Percentiles rank a stretch among this genome's conserved stretches.
These are phyloP conservation scores for Apophysomyces sp. DNA, from an alignment of 371 early-diverging fungal genomes.

Conservation along the genomic window DNA sequence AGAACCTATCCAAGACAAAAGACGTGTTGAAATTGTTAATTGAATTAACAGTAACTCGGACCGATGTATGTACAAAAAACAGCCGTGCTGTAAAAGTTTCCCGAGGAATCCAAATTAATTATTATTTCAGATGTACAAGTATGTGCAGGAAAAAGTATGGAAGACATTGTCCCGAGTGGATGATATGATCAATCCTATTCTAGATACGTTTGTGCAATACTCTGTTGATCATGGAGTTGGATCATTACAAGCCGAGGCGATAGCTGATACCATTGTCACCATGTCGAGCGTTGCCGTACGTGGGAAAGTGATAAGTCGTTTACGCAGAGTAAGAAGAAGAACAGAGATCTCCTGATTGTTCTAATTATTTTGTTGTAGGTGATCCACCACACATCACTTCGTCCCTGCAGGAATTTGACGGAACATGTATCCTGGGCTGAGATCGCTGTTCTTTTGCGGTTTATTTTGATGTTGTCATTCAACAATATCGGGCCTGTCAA, in stretches of 20 bases:
- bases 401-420: slow-evolving; percentile 66
- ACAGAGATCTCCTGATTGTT: neutral
- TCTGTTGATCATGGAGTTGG: slow-evolving; percentile 81
- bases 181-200: slow-evolving; percentile 71
- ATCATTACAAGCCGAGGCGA: slow-evolving; percentile 76
- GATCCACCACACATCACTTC: slow-evolving; percentile 69
- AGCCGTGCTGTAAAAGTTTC: neutral
- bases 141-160: slow-evolving; percentile 87
- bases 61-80: slow-evolving; percentile 47
- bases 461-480: slow-evolving; percentile 87
- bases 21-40: slow-evolving; percentile 77
- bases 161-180: slow-evolving; percentile 74
- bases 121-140: slow-evolving; percentile 61
- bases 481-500: slow-evolving; percentile 66
- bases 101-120: slow-evolving; percentile 8
- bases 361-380: slow-evolving; percentile 18
- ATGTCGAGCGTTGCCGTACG: slow-evolving; percentile 77
- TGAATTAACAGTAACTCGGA: slow-evolving; percentile 78
- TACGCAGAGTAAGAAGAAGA: slow-evolving; percentile 61
- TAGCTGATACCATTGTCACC: slow-evolving; percentile 85
- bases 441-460: slow-evolving; percentile 83
- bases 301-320: slow-evolving; percentile 79
- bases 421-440: slow-evolving; percentile 87
- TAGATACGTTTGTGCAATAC: slow-evolving; percentile 79
- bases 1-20: slow-evolving; percentile 60